Evolutionary conservation across 441 rosid species (phyloP).

Genomic region (Erodium trifolium): DNA sequence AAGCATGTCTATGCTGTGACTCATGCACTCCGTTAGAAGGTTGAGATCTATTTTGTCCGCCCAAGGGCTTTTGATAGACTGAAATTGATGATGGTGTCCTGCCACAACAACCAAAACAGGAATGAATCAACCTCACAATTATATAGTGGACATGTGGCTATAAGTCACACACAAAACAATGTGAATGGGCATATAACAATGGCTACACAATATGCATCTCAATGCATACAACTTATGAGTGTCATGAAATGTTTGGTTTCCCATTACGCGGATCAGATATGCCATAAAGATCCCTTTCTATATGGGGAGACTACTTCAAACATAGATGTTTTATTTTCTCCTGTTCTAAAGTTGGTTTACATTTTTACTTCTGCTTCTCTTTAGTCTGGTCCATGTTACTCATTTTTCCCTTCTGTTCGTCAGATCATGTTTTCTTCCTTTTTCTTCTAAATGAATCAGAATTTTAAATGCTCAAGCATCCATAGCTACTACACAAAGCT

Average conservation of each 20-base stretch:
- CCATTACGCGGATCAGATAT: too few relatives aligned
- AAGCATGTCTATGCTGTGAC: conserved; percentile 30
- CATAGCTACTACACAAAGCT: neutral
- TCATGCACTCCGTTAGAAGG: conserved; percentile 32
- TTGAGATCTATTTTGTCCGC: conserved; percentile 26
- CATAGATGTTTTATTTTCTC: too few relatives aligned
- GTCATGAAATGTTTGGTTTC: neutral
- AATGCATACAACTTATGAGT: neutral
- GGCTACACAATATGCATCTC: conserved; percentile 1
- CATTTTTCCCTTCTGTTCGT: neutral
- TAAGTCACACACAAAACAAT: neutral
- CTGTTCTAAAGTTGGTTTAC: too few relatives aligned
- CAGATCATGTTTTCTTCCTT: neutral
- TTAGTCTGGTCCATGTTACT: neutral
- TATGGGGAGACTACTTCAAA: too few relatives aligned
- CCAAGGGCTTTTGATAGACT: conserved; percentile 31
- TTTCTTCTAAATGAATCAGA: neutral
- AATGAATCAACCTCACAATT: conserved; percentile 8
- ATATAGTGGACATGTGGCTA: neutral
- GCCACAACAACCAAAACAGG: conserved; percentile 13
- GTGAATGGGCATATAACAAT: neutral
- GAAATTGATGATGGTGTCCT: conserved; percentile 37
- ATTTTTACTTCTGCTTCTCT: too few relatives aligned
- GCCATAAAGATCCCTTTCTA: too few relatives aligned
- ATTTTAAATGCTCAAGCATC: neutral